Percentiles rank a stretch among this genome's conserved stretches.
These are phyloP conservation scores for Pulveroboletus frians DNA, from an alignment of 768 basidiomycete species.

Conservation along the genomic window DNA sequence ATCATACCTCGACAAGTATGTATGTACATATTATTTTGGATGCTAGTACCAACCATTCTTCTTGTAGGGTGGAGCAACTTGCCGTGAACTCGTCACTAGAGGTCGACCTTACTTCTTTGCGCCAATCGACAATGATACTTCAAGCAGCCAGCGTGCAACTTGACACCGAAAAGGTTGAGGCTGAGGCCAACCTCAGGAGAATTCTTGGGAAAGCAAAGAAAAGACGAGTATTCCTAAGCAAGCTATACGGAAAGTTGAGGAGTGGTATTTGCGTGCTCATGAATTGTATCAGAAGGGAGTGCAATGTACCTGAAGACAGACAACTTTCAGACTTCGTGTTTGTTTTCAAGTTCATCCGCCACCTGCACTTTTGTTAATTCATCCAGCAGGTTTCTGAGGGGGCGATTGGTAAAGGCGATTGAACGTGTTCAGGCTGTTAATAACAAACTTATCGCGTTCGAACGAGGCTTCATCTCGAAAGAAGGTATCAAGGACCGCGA, in stretches of 20 bases:
- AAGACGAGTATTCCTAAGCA: slow-evolving; percentile 19
- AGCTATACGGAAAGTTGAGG: slow-evolving; percentile 6
- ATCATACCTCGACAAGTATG: slow-evolving; percentile 57
- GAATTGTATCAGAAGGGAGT: slow-evolving; percentile 30
- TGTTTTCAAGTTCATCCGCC: not conserved
- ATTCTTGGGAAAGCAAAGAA: slow-evolving; percentile 38
- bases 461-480: slow-evolving; percentile 79
- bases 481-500: slow-evolving; percentile 75
- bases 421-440: slow-evolving; percentile 59
- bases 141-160: slow-evolving; percentile 49
- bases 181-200: slow-evolving; percentile 46
- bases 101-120: slow-evolving; percentile 42
- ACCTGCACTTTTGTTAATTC: not conserved
- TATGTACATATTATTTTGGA: slow-evolving; percentile 23
- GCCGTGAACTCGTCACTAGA: slow-evolving; percentile 36
- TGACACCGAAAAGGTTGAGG: slow-evolving; percentile 54
- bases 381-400: slow-evolving; percentile 15
- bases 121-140: slow-evolving; percentile 43
- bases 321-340: slow-evolving; percentile 8
- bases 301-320: slow-evolving; percentile 7
- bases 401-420: slow-evolving; percentile 49
- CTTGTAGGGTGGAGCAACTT: slow-evolving; percentile 28
- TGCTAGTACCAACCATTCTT: not conserved
- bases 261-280: slow-evolving; percentile 32
- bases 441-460: slow-evolving; percentile 63